phyloP scores from a whole-genome alignment of 2,329 filamentous ascomycete genomes.

The Beauveria australis region DNA sequence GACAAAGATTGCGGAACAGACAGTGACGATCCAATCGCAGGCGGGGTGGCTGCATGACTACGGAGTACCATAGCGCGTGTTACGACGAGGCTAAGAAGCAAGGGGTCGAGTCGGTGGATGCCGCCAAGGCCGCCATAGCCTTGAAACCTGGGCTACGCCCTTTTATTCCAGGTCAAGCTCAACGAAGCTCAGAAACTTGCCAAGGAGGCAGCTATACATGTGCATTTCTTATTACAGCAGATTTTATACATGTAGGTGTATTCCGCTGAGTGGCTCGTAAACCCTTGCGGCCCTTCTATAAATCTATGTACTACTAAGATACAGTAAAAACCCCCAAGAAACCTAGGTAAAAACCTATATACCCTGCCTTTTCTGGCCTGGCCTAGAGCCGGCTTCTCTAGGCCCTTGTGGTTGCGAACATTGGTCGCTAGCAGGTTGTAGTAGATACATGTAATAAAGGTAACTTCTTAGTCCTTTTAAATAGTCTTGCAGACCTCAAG shows the following conservation, averaged over 20 bases:
- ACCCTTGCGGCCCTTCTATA: not conserved
- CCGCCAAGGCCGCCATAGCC: no score
- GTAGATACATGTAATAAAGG: not conserved
- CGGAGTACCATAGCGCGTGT: no score
- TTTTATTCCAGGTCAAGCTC: no score
- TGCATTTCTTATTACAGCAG: not conserved
- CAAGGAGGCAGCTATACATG: no score
- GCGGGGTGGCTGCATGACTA: no score
- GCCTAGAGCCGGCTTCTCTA: not conserved
- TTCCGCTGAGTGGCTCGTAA: not conserved
- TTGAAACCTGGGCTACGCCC: no score
- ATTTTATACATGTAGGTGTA: not conserved
- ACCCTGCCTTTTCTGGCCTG: not conserved
- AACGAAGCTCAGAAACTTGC: no score
- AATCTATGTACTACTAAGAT: not conserved
- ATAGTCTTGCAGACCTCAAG: not conserved
- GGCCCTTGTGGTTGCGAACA: not conserved
- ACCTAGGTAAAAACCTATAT: not conserved
- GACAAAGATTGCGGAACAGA: no score
- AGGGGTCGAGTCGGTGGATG: no score
- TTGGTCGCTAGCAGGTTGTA: not conserved
- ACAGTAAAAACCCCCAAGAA: not conserved
- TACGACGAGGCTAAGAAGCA: no score
- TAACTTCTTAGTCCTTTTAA: not conserved
- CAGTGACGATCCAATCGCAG: no score